Evolutionary conservation across 306 rosid species (phyloP).

Genomic region (Astragalus glycyphyllos): DNA sequence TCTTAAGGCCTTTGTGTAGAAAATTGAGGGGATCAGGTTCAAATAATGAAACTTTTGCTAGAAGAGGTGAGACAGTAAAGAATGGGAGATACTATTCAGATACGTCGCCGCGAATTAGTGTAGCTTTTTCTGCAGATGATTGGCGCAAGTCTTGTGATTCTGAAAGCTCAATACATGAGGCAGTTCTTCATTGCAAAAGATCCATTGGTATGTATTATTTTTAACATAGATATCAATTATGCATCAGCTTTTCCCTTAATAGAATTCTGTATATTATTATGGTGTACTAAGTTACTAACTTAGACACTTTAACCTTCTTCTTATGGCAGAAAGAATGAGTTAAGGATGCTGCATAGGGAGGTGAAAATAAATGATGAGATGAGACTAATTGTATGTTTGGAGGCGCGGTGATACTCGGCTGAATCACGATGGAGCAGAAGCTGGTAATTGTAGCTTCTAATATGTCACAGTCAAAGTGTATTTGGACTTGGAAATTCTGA

Average conservation of each 20-base stretch:
- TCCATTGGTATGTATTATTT: constrained; percentile 66
- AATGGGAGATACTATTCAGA: constrained; percentile 66
- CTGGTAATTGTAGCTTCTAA: too few species aligned
- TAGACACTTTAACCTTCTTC: constrained; percentile 12
- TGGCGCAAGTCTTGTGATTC: constrained; percentile 97
- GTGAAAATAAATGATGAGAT: constrained; percentile 36
- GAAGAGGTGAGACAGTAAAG: constrained; percentile 58
- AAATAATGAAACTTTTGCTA: constrained; percentile 50
- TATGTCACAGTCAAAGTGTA: too few species aligned
- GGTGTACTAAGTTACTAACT: constrained; percentile 28
- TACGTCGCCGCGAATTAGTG: constrained; percentile 72
- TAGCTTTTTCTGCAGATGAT: constrained; percentile 75
- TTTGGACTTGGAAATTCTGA: too few species aligned
- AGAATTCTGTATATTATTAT: neutral
- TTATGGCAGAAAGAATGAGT: constrained; percentile 58
- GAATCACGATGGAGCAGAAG: too few species aligned
- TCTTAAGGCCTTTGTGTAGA: constrained; percentile 73
- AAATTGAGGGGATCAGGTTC: constrained; percentile 64
- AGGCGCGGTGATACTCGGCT: too few species aligned
- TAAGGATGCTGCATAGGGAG: constrained; percentile 44
- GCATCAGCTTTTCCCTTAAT: neutral
- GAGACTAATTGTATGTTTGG: neutral
- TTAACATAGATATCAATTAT: neutral
- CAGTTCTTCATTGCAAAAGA: constrained; percentile 98
- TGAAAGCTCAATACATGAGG: constrained; percentile 95